Conservation (phyloP, 2,329 filamentous ascomycete genomes). For the Tolypocladium ovalisporum region DNA sequence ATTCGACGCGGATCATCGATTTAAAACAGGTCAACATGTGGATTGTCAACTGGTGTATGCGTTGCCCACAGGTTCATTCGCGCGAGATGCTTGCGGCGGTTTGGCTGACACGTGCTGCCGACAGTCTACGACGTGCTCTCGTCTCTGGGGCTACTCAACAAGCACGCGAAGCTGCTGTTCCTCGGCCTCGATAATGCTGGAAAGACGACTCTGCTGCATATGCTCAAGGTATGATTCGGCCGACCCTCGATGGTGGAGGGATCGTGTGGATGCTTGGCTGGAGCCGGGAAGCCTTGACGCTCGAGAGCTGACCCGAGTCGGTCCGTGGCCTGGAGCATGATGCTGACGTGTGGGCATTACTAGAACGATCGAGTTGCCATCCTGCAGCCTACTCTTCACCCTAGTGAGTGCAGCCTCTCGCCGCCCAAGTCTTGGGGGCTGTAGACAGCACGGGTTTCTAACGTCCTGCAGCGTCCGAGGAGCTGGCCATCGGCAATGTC, state of each 20-base stretch:
- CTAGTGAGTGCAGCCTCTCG: conserved; percentile 48
- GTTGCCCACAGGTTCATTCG: conserved; percentile 1
- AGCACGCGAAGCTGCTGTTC: conserved; percentile 91
- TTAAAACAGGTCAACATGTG: conserved; percentile 53
- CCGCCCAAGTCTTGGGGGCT: neutral
- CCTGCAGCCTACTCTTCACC: conserved; percentile 81
- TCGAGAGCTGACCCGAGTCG: neutral
- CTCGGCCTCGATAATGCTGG: conserved; percentile 89
- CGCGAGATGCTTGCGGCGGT: neutral
- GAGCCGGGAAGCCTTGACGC: neutral
- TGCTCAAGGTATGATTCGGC: conserved; percentile 63
- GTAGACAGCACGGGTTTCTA: conserved; percentile 1
- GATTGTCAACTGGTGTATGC: conserved; percentile 92
- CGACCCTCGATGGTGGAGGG: neutral
- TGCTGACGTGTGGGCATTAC: conserved; percentile 11
- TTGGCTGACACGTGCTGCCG: conserved; percentile 21
- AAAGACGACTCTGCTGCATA: conserved; percentile 88
- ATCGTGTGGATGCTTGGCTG: neutral
- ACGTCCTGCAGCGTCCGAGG: conserved; percentile 60
- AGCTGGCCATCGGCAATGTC: conserved; percentile 85
- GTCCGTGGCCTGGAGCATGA: neutral
- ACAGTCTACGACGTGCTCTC: conserved; percentile 80
- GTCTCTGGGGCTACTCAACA: conserved; percentile 80
- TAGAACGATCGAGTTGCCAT: conserved; percentile 90
- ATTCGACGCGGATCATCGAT: neutral